Conservation (phyloP, 225 moss, liverwort and hornwort genomes). For the Physcomitrellopsis africana region DNA sequence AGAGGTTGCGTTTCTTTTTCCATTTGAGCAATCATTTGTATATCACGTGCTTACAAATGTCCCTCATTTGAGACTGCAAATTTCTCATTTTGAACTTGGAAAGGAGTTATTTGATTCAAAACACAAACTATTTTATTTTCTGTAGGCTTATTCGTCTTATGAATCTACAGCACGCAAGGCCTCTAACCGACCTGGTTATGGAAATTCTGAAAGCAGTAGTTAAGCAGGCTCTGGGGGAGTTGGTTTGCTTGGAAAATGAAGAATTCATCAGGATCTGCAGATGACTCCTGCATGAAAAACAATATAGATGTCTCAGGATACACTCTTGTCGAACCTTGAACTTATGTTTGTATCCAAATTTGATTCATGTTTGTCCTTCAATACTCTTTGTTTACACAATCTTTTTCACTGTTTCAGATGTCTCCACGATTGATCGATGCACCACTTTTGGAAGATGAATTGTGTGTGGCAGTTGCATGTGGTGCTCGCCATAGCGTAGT, state of each 20-base stretch:
- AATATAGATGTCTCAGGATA: neutral
- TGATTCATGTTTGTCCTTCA: neutral
- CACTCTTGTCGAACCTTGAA: neutral
- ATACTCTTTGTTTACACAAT: neutral
- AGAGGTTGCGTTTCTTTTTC: conserved; percentile 57
- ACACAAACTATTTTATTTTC: neutral
- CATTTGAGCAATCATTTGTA: neutral
- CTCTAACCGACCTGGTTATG: neutral
- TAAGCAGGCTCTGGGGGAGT: conserved; percentile 5
- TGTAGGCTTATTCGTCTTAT: neutral
- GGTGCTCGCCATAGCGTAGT: conserved; percentile 93
- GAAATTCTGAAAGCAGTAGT: neutral
- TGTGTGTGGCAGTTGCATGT: conserved; percentile 66
- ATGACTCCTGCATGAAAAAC: neutral
- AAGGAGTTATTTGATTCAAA: neutral
- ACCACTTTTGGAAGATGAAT: conserved; percentile 81
- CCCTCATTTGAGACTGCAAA: neutral
- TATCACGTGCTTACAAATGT: conserved; percentile 18
- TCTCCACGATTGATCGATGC: conserved; percentile 82
- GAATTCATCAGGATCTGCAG: neutral
- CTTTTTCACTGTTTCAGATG: conserved; percentile 61
- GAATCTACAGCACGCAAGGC: neutral
- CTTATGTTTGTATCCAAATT: no score
- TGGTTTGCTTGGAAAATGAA: neutral
- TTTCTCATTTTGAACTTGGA: conserved; percentile 11